Base-by-base conservation (phyloP, 1,284 basidiomycete genomes). In the Chalciporus sp. region DNA sequence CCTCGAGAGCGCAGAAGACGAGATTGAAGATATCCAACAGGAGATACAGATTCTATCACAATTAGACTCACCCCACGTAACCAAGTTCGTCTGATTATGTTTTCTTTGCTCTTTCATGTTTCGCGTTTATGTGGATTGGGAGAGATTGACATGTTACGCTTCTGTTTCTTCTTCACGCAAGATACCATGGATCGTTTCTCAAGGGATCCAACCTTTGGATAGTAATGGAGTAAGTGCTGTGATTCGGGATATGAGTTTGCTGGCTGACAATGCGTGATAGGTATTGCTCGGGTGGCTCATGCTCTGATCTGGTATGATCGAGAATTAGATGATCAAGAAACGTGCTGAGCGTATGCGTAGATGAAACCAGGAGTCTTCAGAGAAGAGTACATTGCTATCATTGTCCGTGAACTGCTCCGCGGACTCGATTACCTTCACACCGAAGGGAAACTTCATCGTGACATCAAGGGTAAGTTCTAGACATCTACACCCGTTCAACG, bases 11-110 rank as follows among this genome's bases (percentile, higher is more conserved):
- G 95, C 96, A 49, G 96, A 98, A 72, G 97, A 99, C 69, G 97
- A 99, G 78, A 98, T 99, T 71, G 95, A 98, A 72, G 96, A 99
- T 74, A 98, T 99, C 56, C 96, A 99, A 67, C 94, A 97, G 72
- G 97, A 99, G 74, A 99, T 99, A 58, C 92, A 96, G 72, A 98
- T 98, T 60, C 84, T 99, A 19, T 95, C 94, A n/a, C 96, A 98
- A 71, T 75, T 99, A 60, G 96, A 98, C 74, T 97, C 94, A 45
- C 87, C 92, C 37, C 90, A 92, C 75, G 95, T 99, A 56, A 99
- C 96, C 58, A 94, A 94, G 91, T 94, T 66, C 68, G 85, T 76
- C 50, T 57, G 49, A 50, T 69, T 57, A 57, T 57, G 63, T 55
- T n/a, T n/a, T n/a, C 58, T 53, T 52, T 53, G 49, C n/a, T n/a